Evolutionary conservation across 768 basidiomycete species (phyloP).

Genomic region (Candolleomyces eurysporus): DNA sequence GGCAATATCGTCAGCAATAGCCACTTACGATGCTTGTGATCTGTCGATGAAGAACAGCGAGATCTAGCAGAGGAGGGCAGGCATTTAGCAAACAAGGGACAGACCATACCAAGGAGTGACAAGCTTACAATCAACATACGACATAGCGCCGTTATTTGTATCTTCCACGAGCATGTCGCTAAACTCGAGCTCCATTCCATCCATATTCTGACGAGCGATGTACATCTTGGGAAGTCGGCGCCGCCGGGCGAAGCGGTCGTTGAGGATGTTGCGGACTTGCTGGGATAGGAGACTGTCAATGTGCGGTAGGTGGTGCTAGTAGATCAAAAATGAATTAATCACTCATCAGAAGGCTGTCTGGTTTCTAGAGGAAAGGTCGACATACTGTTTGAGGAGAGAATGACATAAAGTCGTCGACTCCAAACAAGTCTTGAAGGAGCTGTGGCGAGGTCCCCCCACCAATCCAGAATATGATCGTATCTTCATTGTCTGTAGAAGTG

Average conservation of each 20-base stretch:
- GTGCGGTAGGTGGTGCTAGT: slow-evolving; percentile 65
- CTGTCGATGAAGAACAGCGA: slow-evolving; percentile 50
- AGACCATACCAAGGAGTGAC: not conserved
- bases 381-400: slow-evolving; percentile 71
- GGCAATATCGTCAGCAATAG: not conserved
- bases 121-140: slow-evolving; percentile 82
- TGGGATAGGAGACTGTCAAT: slow-evolving; percentile 74
- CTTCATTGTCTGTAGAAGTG: slow-evolving; percentile 72
- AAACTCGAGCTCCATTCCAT: slow-evolving; percentile 92
- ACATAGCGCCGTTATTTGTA: slow-evolving; percentile 92
- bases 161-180: slow-evolving; percentile 98
- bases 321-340: not conserved
- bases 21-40: slow-evolving; percentile 45
- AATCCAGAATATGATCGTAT: slow-evolving; percentile 86
- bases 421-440: slow-evolving; percentile 80
- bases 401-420: slow-evolving; percentile 70
- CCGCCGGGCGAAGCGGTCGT: slow-evolving; percentile 56
- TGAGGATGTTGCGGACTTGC: slow-evolving; percentile 86
- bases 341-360: not conserved
- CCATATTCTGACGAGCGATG: slow-evolving; percentile 89
- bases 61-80: slow-evolving; percentile 29
- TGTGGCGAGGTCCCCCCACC: slow-evolving; percentile 81
- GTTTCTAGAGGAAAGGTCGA: slow-evolving; percentile 5
- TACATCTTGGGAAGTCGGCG: slow-evolving; percentile 56
- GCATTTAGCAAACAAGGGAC: not conserved